Conservation (phyloP, 257 asterid genomes). For the Solanum neorickii region DNA sequence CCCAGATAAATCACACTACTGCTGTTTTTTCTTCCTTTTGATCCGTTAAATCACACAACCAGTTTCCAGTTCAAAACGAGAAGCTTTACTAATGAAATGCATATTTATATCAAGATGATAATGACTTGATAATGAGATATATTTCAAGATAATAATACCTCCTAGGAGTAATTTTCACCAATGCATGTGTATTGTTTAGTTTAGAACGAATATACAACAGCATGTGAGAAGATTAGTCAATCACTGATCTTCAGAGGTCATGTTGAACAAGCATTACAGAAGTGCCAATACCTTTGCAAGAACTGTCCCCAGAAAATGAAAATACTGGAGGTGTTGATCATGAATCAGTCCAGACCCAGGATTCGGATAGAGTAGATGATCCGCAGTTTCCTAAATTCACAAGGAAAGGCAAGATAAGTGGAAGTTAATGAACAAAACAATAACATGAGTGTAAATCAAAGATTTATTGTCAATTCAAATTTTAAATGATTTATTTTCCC, state of each 20-base stretch:
- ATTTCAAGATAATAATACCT: background rate
- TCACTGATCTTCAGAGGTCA: background rate
- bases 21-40: background rate
- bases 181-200: background rate
- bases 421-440: background rate
- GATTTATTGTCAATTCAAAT: background rate
- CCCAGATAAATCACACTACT: background rate
- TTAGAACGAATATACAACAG: background rate
- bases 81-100: background rate
- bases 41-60: background rate
- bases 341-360: slow-evolving; percentile 92
- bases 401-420: slow-evolving; percentile 7
- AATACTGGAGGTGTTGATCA: slow-evolving; percentile 84
- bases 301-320: slow-evolving; percentile 89
- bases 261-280: background rate
- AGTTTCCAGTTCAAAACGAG: background rate
- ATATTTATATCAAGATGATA: background rate
- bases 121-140: background rate
- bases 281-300: slow-evolving; percentile 76
- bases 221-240: background rate
- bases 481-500: background rate
- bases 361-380: slow-evolving; percentile 94
- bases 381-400: slow-evolving; percentile 69
- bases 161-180: background rate
- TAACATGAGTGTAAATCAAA: background rate